Evolutionary conservation across 768 basidiomycete genomes (phyloP).

Genomic region (Suillus subluteus): DNA sequence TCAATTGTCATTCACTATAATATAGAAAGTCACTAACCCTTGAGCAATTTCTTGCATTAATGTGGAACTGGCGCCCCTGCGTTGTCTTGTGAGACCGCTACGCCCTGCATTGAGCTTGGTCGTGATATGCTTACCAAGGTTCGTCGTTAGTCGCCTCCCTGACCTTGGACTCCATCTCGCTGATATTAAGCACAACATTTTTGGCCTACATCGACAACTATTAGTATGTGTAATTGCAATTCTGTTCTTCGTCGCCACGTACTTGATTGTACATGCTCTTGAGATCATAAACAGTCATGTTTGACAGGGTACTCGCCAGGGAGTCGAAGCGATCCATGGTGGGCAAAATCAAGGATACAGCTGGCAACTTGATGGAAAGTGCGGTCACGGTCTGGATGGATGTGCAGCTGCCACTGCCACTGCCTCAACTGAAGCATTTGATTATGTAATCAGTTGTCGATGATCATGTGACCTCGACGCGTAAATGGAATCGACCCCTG

Average conservation of each 20-base stretch:
- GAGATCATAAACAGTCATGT: slow-evolving; percentile 89
- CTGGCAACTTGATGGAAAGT: slow-evolving; percentile 3
- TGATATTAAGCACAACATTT: slow-evolving; percentile 94
- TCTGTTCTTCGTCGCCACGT: slow-evolving; percentile 15
- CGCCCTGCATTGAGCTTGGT: neutral
- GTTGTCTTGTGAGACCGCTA: slow-evolving; percentile 12
- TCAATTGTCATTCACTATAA: slow-evolving; percentile 10
- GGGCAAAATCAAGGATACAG: slow-evolving; percentile 22
- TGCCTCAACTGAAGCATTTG: neutral
- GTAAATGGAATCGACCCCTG: slow-evolving; percentile 25
- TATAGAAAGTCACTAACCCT: slow-evolving; percentile 60
- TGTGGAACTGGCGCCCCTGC: slow-evolving; percentile 95
- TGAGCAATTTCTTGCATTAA: slow-evolving; percentile 99
- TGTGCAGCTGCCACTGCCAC: neutral
- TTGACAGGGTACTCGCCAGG: slow-evolving; percentile 74
- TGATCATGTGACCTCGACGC: slow-evolving; percentile 14
- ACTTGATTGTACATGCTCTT: slow-evolving; percentile 96
- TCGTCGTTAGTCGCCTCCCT: slow-evolving; percentile 97
- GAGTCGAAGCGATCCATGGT: slow-evolving; percentile 82
- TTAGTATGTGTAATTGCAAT: slow-evolving; percentile 13
- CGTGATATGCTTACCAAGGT: slow-evolving; percentile 74
- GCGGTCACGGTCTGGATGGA: neutral
- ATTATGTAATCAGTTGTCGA: slow-evolving; percentile 14
- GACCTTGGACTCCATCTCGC: slow-evolving; percentile 97
- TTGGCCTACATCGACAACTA: slow-evolving; percentile 65